Evolutionary conservation across 1,284 basidiomycete species (phyloP).

Genomic region (Abortiporus biennis): DNA sequence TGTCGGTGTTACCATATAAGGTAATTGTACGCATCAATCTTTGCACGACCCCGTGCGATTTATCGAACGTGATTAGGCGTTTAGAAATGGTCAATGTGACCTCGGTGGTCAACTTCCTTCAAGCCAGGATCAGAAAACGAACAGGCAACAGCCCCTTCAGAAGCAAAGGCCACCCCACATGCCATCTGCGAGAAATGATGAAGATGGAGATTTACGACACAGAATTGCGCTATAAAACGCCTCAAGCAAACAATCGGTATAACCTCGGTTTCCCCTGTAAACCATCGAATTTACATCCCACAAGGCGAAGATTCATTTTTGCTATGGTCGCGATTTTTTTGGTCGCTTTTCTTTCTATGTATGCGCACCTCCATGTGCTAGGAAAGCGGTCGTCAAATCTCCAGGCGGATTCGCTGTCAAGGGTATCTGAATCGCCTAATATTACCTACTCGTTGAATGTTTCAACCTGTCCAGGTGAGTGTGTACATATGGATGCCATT

Average conservation of each 20-base stretch:
- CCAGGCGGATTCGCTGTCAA: not conserved
- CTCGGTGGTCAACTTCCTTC: no score
- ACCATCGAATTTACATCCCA: not conserved
- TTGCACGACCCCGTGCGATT: no score
- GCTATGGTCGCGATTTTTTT: slow-evolving; percentile 5
- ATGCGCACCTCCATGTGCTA: not conserved
- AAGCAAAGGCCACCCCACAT: no score
- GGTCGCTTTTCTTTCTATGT: slow-evolving; percentile 1
- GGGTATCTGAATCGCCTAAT: not conserved
- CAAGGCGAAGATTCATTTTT: slow-evolving; percentile 3
- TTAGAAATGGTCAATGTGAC: no score
- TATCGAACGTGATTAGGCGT: no score
- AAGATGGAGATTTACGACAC: no score
- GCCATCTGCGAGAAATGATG: no score
- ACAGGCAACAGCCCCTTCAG: no score
- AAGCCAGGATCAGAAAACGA: no score
- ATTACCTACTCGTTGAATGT: slow-evolving; percentile 7
- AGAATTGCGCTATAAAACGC: not conserved
- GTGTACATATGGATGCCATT: not conserved
- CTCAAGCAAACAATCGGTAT: slow-evolving; percentile 3
- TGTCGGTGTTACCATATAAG: no score
- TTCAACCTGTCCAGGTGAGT: slow-evolving; percentile 10
- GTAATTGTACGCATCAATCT: no score
- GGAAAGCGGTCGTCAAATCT: slow-evolving; percentile 1
- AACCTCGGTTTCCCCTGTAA: slow-evolving; percentile 2